Base-by-base conservation (phyloP, 2,329 filamentous ascomycete species). In the Leptographium wingfieldii region DNA sequence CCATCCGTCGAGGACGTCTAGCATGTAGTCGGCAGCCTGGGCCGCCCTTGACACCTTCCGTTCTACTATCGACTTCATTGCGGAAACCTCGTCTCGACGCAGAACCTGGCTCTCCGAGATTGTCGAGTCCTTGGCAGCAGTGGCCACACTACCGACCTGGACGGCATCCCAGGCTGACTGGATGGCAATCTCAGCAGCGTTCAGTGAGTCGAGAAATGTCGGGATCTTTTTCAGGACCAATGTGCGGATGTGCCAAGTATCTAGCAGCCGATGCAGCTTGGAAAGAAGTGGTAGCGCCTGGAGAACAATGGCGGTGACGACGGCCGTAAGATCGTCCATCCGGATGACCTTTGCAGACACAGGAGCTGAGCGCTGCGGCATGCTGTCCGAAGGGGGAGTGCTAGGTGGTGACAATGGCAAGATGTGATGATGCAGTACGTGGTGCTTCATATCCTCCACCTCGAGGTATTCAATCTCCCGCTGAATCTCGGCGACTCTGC, bases 241-340 rank as follows among this genome's bases (percentile, higher is more conserved):
- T 16, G 97, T 74, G 25, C 94, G 86, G 49, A 88, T 79, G 31
- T 80, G 84, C 94, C 94, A 99, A 2, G 80, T 80, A 60, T 84
- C 82, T 56, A 97, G 76, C n/a, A 95, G 73, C 10, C 81, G 80
- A 59, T 83, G 84, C 27, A 99, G 73, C 59, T 81, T 85, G 11
- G 90, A 87, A 51, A 96, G 74, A 61, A 88, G 86, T 1, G 94
- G 94, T 25, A 99, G 78, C 3, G 90, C 84, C 68, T 94, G 89
- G n/a, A 99, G 74, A 22, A 96, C 88, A 40, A 92, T 95, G 33
- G 92, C 89, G 1, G 94, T 96, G 60, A 97, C 82, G 55, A 97
- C 80, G 29, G 92, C 90, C 10, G 90, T 92, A 67, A 96, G 84
- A 71, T 97, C 94, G 66, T 94, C 91, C 77, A 97, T 83, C 62